Conservation (phyloP, 352 stramenopile genomes). For the Phytophthora pisi region DNA sequence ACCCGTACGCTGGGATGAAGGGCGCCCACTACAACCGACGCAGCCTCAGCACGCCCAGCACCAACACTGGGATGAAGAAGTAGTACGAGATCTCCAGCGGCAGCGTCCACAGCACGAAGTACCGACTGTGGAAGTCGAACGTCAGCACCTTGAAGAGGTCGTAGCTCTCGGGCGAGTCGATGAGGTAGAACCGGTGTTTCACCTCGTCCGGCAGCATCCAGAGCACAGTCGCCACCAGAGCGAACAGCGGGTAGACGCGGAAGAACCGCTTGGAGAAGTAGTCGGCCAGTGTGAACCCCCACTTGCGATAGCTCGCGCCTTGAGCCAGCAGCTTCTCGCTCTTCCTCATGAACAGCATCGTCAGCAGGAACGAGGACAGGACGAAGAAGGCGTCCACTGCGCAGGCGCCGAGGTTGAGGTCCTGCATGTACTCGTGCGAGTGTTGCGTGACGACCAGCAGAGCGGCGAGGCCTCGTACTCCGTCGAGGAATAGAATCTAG, state of each 20-base stretch:
- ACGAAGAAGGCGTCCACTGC: constrained; percentile 52
- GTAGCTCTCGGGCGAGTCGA: constrained; percentile 32
- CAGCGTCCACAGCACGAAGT: constrained; percentile 50
- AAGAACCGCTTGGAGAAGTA: constrained; percentile 43
- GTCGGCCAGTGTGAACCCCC: constrained; percentile 36
- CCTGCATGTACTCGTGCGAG: constrained; percentile 33
- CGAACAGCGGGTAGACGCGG: constrained; percentile 60
- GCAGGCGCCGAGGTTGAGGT: constrained; percentile 29
- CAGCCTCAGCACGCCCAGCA: constrained; percentile 26
- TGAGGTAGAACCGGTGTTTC: constrained; percentile 30
- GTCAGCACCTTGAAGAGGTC: constrained; percentile 44
- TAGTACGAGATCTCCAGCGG: constrained; percentile 42
- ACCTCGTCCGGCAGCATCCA: constrained; percentile 32
- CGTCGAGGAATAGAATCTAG: constrained; percentile 48
- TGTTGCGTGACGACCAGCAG: constrained; percentile 36
- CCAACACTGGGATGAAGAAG: constrained; percentile 42
- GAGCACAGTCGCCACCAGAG: constrained; percentile 31
- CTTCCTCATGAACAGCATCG: constrained; percentile 45
- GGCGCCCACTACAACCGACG: constrained; percentile 27
- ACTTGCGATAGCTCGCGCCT: constrained; percentile 21
- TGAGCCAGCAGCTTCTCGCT: constrained; percentile 23
- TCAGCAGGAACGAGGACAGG: constrained; percentile 48
- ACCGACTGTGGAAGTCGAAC: constrained; percentile 39
- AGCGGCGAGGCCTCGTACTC: constrained; percentile 43
- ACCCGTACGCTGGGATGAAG: constrained; percentile 30